These are phyloP conservation scores for Ceratocystis cubensis DNA, from an alignment of 2,329 filamentous ascomycete genomes.

Conservation along the genomic window DNA sequence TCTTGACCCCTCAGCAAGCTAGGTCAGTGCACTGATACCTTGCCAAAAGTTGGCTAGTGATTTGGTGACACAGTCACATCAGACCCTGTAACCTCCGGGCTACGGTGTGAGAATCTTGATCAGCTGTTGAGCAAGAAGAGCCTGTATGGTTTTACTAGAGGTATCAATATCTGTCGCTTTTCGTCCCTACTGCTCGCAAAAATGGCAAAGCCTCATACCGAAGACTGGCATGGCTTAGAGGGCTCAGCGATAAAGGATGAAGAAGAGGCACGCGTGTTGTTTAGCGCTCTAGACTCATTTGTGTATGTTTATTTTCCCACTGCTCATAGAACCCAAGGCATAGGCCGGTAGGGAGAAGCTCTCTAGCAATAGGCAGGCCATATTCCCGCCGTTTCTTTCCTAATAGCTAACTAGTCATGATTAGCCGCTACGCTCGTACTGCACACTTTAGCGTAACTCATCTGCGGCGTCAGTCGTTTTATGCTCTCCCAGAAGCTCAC, in stretches of 20 bases:
- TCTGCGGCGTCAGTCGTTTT: conserved; percentile 80
- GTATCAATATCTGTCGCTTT: not conserved
- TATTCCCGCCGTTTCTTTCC: not conserved
- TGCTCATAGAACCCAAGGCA: not conserved
- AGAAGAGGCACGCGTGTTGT: conserved; percentile 69
- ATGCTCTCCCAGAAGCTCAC: conserved; percentile 71
- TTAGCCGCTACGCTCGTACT: conserved; percentile 68
- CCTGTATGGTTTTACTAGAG: not conserved
- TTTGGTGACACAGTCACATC: not conserved
- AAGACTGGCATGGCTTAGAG: conserved; percentile 20
- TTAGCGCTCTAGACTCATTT: conserved; percentile 77
- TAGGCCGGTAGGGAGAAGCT: not conserved
- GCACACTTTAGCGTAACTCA: conserved; percentile 89
- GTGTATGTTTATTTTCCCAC: conserved; percentile 43
- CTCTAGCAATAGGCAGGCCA: not conserved
- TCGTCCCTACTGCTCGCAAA: not conserved
- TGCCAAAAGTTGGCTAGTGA: not conserved
- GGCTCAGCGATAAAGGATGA: conserved; percentile 39
- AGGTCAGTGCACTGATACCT: not conserved
- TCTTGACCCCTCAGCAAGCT: not conserved
- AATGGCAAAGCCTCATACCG: not conserved
- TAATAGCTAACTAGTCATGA: conserved; percentile 2
- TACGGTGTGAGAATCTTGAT: not conserved
- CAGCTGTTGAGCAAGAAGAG: not conserved
- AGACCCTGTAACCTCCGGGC: not conserved